Evolutionary conservation across 768 basidiomycete species (phyloP).

Genomic region (Russula dissimulans): DNA sequence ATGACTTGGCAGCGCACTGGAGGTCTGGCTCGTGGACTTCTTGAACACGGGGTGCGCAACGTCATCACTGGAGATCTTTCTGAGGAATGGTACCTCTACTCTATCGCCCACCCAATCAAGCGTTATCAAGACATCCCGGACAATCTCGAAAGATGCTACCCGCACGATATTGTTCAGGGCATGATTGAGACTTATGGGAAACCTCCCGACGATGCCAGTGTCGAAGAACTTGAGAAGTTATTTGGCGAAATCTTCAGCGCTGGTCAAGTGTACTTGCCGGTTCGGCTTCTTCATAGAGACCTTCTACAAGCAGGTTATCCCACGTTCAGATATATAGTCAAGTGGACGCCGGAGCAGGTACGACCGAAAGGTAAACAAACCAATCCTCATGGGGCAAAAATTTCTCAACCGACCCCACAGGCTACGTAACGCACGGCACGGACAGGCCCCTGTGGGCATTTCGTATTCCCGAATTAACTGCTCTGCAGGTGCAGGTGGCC

Average conservation of each 20-base stretch:
- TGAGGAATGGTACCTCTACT: slow-evolving; percentile 74
- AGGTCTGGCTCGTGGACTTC: slow-evolving; percentile 43
- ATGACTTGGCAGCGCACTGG: slow-evolving; percentile 65
- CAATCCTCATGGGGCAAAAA: background rate
- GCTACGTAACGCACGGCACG: slow-evolving; percentile 61
- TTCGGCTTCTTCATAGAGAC: slow-evolving; percentile 53
- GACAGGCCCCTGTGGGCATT: slow-evolving; percentile 59
- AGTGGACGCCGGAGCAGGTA: slow-evolving; percentile 56
- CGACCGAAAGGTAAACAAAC: slow-evolving; percentile 41
- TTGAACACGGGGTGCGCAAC: slow-evolving; percentile 48
- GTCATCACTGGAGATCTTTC: slow-evolving; percentile 59
- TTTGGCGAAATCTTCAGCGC: slow-evolving; percentile 55
- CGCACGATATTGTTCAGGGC: slow-evolving; percentile 34
- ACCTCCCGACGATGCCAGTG: slow-evolving; percentile 33
- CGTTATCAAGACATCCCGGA: slow-evolving; percentile 41
- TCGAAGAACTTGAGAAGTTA: slow-evolving; percentile 35
- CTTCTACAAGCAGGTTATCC: slow-evolving; percentile 48
- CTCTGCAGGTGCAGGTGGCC: slow-evolving; percentile 39
- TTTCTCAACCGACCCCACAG: slow-evolving; percentile 27
- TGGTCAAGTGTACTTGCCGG: slow-evolving; percentile 60
- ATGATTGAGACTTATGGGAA: slow-evolving; percentile 38
- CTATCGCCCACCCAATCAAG: slow-evolving; percentile 54
- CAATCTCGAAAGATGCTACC: slow-evolving; percentile 57
- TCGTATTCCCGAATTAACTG: slow-evolving; percentile 38
- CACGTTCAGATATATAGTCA: slow-evolving; percentile 56